These are phyloP conservation scores for Aspergillus baeticus DNA, from an alignment of 495 filamentous ascomycete genomes.

Conservation along the genomic window DNA sequence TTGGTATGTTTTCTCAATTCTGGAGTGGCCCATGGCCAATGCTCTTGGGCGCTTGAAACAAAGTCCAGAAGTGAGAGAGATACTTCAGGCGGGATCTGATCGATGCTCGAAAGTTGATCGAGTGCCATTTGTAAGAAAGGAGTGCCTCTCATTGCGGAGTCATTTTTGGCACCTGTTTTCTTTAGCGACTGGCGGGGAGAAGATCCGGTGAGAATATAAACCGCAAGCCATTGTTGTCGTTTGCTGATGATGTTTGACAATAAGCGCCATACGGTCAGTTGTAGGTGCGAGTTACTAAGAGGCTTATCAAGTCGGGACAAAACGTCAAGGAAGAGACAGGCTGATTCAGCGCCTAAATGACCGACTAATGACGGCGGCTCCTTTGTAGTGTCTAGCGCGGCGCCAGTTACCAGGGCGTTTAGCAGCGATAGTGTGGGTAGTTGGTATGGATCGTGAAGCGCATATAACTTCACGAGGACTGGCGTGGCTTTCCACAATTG, in stretches of 20 bases:
- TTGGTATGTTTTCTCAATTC: slow-evolving; percentile 67
- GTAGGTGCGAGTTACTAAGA: slow-evolving; percentile 56
- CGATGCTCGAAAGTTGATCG: slow-evolving; percentile 67
- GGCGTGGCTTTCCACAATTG: slow-evolving; percentile 77
- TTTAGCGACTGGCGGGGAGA: slow-evolving; percentile 73
- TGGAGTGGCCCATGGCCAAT: slow-evolving; percentile 88
- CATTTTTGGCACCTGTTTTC: slow-evolving; percentile 41
- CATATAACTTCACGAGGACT: slow-evolving; percentile 75
- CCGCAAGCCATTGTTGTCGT: slow-evolving; percentile 92
- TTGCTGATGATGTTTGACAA: slow-evolving; percentile 85
- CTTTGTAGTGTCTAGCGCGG: slow-evolving; percentile 52
- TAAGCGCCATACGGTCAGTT: slow-evolving; percentile 75
- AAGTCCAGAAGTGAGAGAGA: slow-evolving; percentile 79
- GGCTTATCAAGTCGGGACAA: slow-evolving; percentile 78
- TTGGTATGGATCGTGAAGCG: slow-evolving; percentile 64
- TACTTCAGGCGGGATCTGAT: slow-evolving; percentile 57
- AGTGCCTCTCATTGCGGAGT: slow-evolving; percentile 43
- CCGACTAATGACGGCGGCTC: slow-evolving; percentile 90
- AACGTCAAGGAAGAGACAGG: slow-evolving; percentile 78
- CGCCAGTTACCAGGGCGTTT: slow-evolving; percentile 69
- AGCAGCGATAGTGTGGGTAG: slow-evolving; percentile 65
- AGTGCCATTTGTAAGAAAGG: slow-evolving; percentile 76
- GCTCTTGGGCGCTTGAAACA: slow-evolving; percentile 79
- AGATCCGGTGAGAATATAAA: slow-evolving; percentile 85
- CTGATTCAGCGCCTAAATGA: slow-evolving; percentile 76